Percentiles rank a stretch among this genome's conserved stretches.
Evolutionary conservation across 2,329 filamentous ascomycete genomes (phyloP).

Genomic region (Trichoderma cornu-damae): DNA sequence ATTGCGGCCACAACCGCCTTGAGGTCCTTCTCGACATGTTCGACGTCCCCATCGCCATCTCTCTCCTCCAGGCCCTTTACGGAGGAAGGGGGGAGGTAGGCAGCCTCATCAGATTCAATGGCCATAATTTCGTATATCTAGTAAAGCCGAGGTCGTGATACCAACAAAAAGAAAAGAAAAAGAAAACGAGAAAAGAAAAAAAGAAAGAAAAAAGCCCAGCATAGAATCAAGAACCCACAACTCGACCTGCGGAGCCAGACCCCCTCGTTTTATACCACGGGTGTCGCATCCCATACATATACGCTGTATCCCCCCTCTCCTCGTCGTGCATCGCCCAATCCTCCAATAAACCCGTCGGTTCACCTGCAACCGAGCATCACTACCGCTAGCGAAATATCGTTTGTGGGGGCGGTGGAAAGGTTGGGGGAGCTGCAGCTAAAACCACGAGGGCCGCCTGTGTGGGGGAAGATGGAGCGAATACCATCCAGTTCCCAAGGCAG

Average conservation of each 20-base stretch:
- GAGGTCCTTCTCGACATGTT: conserved; percentile 22
- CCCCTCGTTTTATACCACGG: conserved; percentile 3
- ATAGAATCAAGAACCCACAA: background rate
- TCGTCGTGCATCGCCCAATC: background rate
- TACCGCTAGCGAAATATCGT: background rate
- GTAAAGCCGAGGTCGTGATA: background rate
- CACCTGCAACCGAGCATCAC: conserved; percentile 4
- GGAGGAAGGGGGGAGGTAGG: background rate
- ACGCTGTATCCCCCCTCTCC: conserved; percentile 1
- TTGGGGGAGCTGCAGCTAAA: background rate
- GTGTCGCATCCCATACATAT: background rate
- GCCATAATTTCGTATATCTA: background rate
- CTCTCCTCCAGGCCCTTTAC: conserved; percentile 9
- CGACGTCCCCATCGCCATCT: conserved; percentile 19
- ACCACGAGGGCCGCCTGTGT: background rate
- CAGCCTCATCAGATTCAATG: background rate
- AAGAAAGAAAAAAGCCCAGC: background rate
- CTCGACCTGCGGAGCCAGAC: background rate
- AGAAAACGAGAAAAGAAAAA: too few species aligned
- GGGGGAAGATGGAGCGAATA: background rate
- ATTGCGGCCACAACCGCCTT: conserved; percentile 20
- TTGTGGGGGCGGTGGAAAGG: conserved; percentile 4
- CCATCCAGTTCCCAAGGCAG: background rate
- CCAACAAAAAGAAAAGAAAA: too few species aligned
- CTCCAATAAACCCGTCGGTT: background rate